Conservation (phyloP, 78 protist species). For the Monocercomonoides exilis region DNA sequence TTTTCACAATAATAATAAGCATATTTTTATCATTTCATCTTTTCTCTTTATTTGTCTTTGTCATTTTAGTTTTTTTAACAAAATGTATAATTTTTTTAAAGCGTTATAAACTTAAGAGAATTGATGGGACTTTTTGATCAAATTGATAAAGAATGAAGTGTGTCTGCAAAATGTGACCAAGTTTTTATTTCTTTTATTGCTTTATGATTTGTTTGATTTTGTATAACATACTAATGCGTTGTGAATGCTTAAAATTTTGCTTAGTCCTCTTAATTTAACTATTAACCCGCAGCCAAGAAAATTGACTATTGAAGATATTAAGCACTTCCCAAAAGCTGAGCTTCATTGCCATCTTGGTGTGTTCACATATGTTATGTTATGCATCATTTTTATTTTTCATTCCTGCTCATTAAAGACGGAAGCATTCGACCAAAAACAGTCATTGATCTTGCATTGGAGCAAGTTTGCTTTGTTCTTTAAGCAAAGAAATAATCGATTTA, state of each 20-base stretch:
- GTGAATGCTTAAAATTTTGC: background rate
- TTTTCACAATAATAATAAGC: too few species aligned
- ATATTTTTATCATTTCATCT: too few species aligned
- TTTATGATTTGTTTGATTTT: background rate
- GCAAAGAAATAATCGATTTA: too few species aligned
- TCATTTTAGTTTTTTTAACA: too few species aligned
- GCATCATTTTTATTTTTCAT: background rate
- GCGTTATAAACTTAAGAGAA: too few species aligned
- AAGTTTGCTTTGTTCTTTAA: background rate
- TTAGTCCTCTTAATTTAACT: background rate
- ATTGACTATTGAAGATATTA: background rate
- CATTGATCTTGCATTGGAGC: background rate
- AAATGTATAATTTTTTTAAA: too few species aligned
- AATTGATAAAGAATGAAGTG: too few species aligned
- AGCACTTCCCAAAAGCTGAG: constrained; percentile 31
- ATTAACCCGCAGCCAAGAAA: constrained; percentile 9
- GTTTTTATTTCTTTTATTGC: background rate
- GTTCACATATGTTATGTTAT: background rate
- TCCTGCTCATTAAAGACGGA: constrained; percentile 18
- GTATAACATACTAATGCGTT: background rate
- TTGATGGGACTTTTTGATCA: too few species aligned
- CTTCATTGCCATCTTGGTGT: constrained; percentile 37
- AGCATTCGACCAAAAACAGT: background rate
- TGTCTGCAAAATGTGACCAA: constrained; percentile 2
- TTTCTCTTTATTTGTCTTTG: too few species aligned